A percentile compares a stretch with the other conserved stretches of the same genome.
phyloP scores from a whole-genome alignment of 1,139 yeast genomes.

The Yarrowia galli region DNA sequence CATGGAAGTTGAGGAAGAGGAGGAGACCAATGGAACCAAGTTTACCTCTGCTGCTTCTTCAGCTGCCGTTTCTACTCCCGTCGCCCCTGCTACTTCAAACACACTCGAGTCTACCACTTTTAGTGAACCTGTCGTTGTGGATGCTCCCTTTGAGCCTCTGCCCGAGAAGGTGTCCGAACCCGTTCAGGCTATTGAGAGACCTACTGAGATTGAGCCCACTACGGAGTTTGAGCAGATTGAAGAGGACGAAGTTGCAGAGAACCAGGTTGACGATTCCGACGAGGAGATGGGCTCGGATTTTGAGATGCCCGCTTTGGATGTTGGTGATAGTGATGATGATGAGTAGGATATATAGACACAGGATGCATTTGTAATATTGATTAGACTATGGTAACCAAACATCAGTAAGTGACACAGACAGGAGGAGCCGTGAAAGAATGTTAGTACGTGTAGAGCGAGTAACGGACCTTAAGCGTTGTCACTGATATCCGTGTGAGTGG shows the following conservation, averaged over 20 bases:
- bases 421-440: no score
- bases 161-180: neutral
- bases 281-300: slow-evolving; percentile 56
- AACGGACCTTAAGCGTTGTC: no score
- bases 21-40: neutral
- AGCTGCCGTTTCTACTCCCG: neutral
- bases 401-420: no score
- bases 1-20: slow-evolving; percentile 40
- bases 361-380: neutral
- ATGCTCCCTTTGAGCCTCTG: neutral
- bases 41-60: no score
- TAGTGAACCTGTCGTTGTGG: neutral
- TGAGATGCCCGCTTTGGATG: slow-evolving; percentile 64
- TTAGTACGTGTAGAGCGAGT: no score
- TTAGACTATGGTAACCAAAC: neutral
- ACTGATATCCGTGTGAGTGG: no score
- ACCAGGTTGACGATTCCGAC: slow-evolving; percentile 27
- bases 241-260: slow-evolving; percentile 37
- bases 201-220: neutral
- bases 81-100: neutral
- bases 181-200: slow-evolving; percentile 22
- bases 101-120: neutral
- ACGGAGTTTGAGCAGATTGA: slow-evolving; percentile 40
- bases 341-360: slow-evolving; percentile 1
- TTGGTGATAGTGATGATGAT: slow-evolving; percentile 50